Percentiles rank a stretch among this genome's conserved stretches.
These are phyloP conservation scores for Lasiosphaeria ovina DNA, from an alignment of 495 filamentous ascomycete genomes.

Conservation along the genomic window DNA sequence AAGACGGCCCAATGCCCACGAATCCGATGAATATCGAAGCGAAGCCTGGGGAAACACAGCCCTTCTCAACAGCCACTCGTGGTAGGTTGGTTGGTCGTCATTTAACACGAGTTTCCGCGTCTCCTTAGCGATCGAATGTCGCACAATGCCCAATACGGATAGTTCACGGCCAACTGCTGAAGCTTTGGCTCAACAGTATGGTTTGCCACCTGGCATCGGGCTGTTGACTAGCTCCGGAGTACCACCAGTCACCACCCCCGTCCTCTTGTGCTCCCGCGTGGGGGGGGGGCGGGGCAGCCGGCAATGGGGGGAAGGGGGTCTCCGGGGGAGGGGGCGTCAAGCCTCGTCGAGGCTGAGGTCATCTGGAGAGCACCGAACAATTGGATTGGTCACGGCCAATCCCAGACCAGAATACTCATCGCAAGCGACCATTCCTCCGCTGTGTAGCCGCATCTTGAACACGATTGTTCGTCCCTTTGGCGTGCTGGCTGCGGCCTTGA, in stretches of 20 bases:
- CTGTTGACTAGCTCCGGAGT: not conserved
- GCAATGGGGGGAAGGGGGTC: too few relatives aligned
- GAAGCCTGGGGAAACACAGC: conserved; percentile 11
- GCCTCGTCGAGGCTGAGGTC: conserved; percentile 1
- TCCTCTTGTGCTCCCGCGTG: not conserved
- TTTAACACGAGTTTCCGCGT: not conserved
- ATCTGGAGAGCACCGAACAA: conserved; percentile 6
- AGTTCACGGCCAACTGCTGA: not conserved
- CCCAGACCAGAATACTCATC: not conserved
- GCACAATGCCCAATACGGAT: not conserved
- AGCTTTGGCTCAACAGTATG: conserved; percentile 2
- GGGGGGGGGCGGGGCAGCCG: not conserved
- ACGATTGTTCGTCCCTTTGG: too few relatives aligned
- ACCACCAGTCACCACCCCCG: not conserved
- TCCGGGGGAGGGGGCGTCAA: not conserved
- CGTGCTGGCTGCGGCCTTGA: too few relatives aligned
- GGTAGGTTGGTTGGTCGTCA: conserved; percentile 1
- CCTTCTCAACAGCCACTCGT: conserved; percentile 6
- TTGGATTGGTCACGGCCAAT: not conserved
- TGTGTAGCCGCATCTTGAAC: not conserved
- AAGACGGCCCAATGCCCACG: conserved; percentile 12
- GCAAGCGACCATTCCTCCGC: not conserved
- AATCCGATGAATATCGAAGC: conserved; percentile 2
- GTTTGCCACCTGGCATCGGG: conserved; percentile 1
- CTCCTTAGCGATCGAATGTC: not conserved